Conservation (phyloP, 2,329 filamentous ascomycete species). For the Hypocreales sp. region DNA sequence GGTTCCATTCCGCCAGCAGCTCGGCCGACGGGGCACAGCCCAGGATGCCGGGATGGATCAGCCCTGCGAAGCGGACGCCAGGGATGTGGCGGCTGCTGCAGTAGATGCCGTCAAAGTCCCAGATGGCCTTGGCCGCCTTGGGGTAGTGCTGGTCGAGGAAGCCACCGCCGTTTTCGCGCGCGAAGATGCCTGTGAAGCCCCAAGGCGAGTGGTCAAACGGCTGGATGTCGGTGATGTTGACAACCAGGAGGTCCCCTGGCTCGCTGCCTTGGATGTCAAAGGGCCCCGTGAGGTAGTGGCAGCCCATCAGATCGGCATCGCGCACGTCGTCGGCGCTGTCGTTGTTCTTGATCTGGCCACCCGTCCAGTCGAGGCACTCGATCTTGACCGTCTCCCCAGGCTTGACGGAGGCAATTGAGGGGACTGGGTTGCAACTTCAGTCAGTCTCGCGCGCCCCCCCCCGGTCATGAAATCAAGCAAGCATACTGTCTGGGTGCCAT, state of each 20-base stretch:
- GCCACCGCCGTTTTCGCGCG: slow-evolving; percentile 68
- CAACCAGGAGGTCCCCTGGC: slow-evolving; percentile 70
- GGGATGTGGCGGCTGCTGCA: slow-evolving; percentile 79
- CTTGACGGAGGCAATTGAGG: slow-evolving; percentile 55
- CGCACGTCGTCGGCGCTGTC: slow-evolving; percentile 80
- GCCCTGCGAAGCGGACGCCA: slow-evolving; percentile 70
- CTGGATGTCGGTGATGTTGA: slow-evolving; percentile 89
- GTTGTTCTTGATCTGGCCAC: slow-evolving; percentile 76
- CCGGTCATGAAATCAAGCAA: too few species aligned
- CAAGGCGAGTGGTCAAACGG: slow-evolving; percentile 74
- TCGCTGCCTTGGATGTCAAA: slow-evolving; percentile 76
- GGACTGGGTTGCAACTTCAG: slow-evolving; percentile 41
- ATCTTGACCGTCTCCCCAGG: slow-evolving; percentile 85
- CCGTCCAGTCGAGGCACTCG: slow-evolving; percentile 76
- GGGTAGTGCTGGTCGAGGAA: slow-evolving; percentile 83
- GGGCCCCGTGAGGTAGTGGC: slow-evolving; percentile 81
- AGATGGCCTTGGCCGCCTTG: slow-evolving; percentile 51
- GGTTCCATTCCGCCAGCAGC: slow-evolving; percentile 70
- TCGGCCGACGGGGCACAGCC: slow-evolving; percentile 74
- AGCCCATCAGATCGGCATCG: slow-evolving; percentile 67
- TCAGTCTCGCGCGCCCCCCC: too few species aligned
- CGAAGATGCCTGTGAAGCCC: slow-evolving; percentile 80
- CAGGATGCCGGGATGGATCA: slow-evolving; percentile 85
- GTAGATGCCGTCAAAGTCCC: slow-evolving; percentile 44
- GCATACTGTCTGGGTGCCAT: slow-evolving; percentile 75